phyloP scores from a whole-genome alignment of 2,329 filamentous ascomycete species.

The Claviceps maximensis region DNA sequence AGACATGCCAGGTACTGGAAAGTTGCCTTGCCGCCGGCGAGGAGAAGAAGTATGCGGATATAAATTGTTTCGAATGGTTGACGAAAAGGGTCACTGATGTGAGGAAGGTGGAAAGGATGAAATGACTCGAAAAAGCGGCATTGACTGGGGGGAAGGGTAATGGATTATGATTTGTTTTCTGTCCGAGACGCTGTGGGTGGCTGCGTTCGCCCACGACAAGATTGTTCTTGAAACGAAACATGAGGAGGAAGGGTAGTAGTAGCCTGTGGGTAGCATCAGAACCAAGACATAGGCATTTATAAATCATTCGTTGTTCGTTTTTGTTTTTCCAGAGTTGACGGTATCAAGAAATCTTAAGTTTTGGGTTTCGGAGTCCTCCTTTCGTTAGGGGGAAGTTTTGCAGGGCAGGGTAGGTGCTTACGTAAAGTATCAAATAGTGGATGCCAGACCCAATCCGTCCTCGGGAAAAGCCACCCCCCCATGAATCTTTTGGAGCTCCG shows the following conservation, averaged over 20 bases:
- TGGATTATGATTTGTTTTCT: not conserved
- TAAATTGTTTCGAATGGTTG: slow-evolving; percentile 27
- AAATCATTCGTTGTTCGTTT: too few relatives aligned
- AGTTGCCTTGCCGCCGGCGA: slow-evolving; percentile 22
- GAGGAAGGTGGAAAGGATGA: slow-evolving; percentile 6
- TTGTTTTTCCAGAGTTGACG: too few relatives aligned
- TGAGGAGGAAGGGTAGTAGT: too few relatives aligned
- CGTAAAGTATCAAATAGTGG: not conserved
- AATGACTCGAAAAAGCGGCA: not conserved
- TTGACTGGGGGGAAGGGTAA: not conserved
- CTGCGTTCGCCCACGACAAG: not conserved
- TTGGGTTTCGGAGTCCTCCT: too few relatives aligned
- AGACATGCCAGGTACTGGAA: slow-evolving; percentile 27
- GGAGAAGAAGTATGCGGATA: slow-evolving; percentile 24
- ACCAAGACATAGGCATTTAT: too few relatives aligned
- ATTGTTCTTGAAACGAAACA: too few relatives aligned
- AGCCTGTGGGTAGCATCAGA: too few relatives aligned
- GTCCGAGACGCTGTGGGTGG: not conserved
- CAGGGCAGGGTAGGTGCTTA: slow-evolving; percentile 4
- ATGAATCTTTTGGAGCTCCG: slow-evolving; percentile 4
- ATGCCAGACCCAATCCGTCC: not conserved
- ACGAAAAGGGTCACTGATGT: slow-evolving; percentile 20
- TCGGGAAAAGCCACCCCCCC: not conserved
- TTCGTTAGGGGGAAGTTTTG: too few relatives aligned
- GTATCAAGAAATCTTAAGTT: too few relatives aligned